Evolutionary conservation across 768 basidiomycete genomes (phyloP).

Genomic region (Dendrothele bispora): DNA sequence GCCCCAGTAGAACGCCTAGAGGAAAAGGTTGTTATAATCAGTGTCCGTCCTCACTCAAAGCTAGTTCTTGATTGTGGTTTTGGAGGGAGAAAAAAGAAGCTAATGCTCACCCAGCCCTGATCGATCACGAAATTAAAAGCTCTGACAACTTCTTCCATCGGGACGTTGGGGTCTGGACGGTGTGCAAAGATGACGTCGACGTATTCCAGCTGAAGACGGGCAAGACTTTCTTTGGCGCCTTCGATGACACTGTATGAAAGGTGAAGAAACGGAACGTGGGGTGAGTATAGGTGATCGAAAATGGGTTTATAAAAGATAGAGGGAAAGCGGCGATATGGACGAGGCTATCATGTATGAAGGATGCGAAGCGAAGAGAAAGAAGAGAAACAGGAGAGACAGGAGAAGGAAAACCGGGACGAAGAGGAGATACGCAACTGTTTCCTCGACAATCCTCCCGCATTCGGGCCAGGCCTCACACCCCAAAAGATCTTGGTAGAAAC

Average conservation of each 20-base stretch:
- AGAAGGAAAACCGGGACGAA: constrained; percentile 19
- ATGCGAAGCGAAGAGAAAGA: too few species aligned
- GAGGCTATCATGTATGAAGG: too few species aligned
- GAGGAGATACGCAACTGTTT: constrained; percentile 64
- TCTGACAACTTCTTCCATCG: constrained; percentile 78
- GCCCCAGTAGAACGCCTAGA: constrained; percentile 67
- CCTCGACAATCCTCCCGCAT: constrained; percentile 54
- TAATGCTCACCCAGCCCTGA: constrained; percentile 56
- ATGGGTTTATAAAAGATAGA: too few species aligned
- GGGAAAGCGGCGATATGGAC: too few species aligned
- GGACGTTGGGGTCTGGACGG: constrained; percentile 57
- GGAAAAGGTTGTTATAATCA: too few species aligned
- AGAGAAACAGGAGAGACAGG: not conserved
- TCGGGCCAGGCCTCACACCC: constrained; percentile 61
- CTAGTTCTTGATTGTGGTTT: too few species aligned
- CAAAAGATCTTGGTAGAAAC: constrained; percentile 85
- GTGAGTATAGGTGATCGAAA: too few species aligned
- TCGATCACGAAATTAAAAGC: constrained; percentile 81
- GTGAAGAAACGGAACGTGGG: too few species aligned
- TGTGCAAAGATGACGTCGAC: constrained; percentile 76
- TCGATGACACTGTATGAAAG: constrained; percentile 59
- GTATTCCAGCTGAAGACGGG: constrained; percentile 73
- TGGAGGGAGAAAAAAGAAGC: too few species aligned
- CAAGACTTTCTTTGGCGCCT: constrained; percentile 64
- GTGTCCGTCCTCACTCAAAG: too few species aligned